Conservation (phyloP, 2,329 filamentous ascomycete species). For the Biscogniauxia marginata region DNA sequence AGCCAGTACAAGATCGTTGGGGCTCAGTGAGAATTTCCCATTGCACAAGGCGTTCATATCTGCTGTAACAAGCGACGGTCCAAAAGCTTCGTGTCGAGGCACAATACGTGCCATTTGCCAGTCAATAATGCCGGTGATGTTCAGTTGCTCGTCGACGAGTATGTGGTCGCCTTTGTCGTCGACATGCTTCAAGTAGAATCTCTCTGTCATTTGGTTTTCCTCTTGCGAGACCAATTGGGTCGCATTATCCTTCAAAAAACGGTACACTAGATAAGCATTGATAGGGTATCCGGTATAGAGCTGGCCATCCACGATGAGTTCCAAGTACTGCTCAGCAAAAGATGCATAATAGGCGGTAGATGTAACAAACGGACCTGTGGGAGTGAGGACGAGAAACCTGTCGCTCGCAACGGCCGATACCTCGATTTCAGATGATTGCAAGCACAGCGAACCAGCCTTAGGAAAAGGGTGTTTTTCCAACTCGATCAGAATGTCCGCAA, state of each 20-base stretch:
- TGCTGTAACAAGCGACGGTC: slow-evolving; percentile 15
- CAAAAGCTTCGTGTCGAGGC: slow-evolving; percentile 16
- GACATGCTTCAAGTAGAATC: slow-evolving; percentile 38
- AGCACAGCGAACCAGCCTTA: slow-evolving; percentile 26
- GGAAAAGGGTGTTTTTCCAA: slow-evolving; percentile 25
- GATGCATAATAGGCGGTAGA: slow-evolving; percentile 22
- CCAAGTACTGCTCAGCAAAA: slow-evolving; percentile 24
- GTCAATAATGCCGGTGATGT: slow-evolving; percentile 40
- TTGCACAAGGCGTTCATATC: slow-evolving; percentile 16
- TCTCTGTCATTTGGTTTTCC: no score
- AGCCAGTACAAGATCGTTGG: slow-evolving; percentile 10
- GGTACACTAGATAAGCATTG: slow-evolving; percentile 36
- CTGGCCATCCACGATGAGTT: slow-evolving; percentile 32
- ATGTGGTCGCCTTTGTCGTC: slow-evolving; percentile 44
- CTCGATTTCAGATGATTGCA: slow-evolving; percentile 8
- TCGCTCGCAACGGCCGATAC: slow-evolving; percentile 27
- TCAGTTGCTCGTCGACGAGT: slow-evolving; percentile 36
- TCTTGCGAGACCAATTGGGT: slow-evolving; percentile 19
- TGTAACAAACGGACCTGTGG: slow-evolving; percentile 20
- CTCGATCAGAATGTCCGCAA: slow-evolving; percentile 30
- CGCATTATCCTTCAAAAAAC: slow-evolving; percentile 36
- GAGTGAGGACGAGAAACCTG: slow-evolving; percentile 27
- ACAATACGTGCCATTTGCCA: slow-evolving; percentile 38
- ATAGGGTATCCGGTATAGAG: slow-evolving; percentile 28
- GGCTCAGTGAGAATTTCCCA: slow-evolving; percentile 12